Evolutionary conservation across 805 yeast genomes (phyloP), one percentile per base, ranked within the genome.

Genomic region (Cyberlindnera meyerae): DNA sequence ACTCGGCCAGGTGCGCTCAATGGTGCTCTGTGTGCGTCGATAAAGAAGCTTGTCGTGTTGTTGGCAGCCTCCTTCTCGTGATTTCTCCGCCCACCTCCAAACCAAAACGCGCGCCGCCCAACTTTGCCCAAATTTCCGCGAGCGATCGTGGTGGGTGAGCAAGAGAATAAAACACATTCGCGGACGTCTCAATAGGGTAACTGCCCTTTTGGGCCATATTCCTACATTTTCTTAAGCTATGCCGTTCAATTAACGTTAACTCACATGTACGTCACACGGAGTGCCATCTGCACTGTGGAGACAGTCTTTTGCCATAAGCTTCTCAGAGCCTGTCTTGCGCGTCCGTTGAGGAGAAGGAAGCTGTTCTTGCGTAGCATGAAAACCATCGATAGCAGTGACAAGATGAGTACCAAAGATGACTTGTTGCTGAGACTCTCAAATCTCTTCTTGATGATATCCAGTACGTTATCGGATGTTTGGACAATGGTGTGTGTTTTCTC

Each of bases 211-310:
- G n/a, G n/a, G n/a, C n/a, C n/a, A n/a, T n/a, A n/a, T n/a, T n/a
- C n/a, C n/a, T n/a, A n/a, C n/a, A n/a, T n/a, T n/a, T n/a, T 18
- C 13, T 18, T 6, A 11, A 18, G 33, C 25, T 9, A 8, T 13
- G 18, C 18, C 14, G 11, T 13, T 8, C 8, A 13, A 27, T 11
- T 13, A 27, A 7, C 16, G 17, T 13, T 18, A 13, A 28, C 14
- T 39, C 24, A 54, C 29, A 54, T 44, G 37, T 54, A 54, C 2
- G 58, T 50, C 5, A 54, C 56, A 18, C 47, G 37, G 27, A 54
- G 44, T 1, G 56, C 58, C 58, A 54, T 54, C 26, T 44, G 34
- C 1, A 47, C 15, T 0, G 57, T 53, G 4, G 36, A 14, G 2
- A 21, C 7, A 4, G 48, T 5, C 18, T 47, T 51, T 1, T 16